Conservation (phyloP, 2,329 filamentous ascomycete genomes). For the Verruconis gallopava region DNA sequence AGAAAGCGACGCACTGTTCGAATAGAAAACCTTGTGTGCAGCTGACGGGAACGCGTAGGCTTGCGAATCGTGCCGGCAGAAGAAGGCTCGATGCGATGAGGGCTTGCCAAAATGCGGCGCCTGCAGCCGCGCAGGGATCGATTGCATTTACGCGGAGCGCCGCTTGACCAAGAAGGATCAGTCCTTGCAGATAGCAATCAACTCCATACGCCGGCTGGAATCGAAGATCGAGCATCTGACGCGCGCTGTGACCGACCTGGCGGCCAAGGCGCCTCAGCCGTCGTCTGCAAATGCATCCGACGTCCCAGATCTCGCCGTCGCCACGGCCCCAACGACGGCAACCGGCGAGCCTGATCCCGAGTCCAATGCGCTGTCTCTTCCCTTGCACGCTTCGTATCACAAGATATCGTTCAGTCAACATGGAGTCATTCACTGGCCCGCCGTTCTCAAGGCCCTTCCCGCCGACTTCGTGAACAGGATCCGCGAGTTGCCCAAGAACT, state of each 20-base stretch:
- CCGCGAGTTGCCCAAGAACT: not conserved
- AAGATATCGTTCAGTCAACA: not conserved
- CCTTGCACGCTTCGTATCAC: not conserved
- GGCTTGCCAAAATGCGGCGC: conserved; percentile 47
- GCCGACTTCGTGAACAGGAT: not conserved
- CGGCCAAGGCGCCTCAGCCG: not conserved
- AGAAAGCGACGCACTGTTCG: too few species aligned
- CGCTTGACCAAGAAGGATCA: conserved; percentile 48
- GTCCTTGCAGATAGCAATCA: not conserved
- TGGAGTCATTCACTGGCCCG: not conserved
- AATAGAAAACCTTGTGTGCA: too few species aligned
- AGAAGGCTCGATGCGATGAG: conserved; percentile 55
- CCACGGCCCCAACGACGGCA: not conserved
- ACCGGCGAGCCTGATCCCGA: not conserved
- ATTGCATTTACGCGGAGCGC: conserved; percentile 48
- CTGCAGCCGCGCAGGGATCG: conserved; percentile 43
- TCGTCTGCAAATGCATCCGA: not conserved
- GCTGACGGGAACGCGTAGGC: too few species aligned
- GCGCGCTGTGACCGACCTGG: not conserved
- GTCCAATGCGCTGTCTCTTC: too few species aligned
- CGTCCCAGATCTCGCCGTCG: not conserved
- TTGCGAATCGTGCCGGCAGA: conserved; percentile 45
- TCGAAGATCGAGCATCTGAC: not conserved
- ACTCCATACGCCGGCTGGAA: not conserved
- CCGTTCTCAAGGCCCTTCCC: not conserved